Evolutionary conservation across 2,329 filamentous ascomycete genomes (phyloP).

Genomic region (Grosmannia clavigera): DNA sequence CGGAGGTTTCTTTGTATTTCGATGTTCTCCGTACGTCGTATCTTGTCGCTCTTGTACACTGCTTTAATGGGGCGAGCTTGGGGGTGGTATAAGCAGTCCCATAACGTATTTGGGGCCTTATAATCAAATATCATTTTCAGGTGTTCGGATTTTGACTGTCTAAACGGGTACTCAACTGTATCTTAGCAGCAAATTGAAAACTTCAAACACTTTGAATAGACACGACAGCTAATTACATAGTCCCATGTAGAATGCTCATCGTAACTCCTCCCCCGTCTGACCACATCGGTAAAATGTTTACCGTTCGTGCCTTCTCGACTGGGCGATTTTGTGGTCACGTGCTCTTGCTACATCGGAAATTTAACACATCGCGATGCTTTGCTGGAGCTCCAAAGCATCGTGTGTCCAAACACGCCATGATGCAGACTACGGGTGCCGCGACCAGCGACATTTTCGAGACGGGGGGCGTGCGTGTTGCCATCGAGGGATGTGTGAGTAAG

Average conservation of each 20-base stretch:
- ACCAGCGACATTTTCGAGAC: conserved; percentile 20
- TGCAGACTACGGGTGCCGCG: conserved; percentile 15
- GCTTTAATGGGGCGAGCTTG: too few species aligned
- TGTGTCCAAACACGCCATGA: background rate
- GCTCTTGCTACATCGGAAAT: background rate
- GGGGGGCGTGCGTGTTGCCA: conserved; percentile 57
- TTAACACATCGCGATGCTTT: background rate
- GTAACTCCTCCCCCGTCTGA: background rate
- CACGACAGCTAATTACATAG: too few species aligned
- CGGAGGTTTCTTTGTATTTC: too few species aligned
- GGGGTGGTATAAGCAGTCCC: too few species aligned
- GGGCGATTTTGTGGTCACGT: background rate
- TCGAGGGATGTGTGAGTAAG: conserved; percentile 69
- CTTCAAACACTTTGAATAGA: too few species aligned
- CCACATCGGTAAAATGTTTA: background rate
- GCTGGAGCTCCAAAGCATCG: background rate
- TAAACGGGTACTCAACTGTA: too few species aligned
- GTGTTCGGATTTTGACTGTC: too few species aligned
- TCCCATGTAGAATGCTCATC: background rate
- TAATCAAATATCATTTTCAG: too few species aligned
- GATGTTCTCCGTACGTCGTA: too few species aligned
- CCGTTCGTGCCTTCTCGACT: background rate
- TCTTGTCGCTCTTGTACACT: too few species aligned
- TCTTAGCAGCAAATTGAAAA: too few species aligned
- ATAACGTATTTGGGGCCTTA: too few species aligned